These are phyloP conservation scores for Globisporangium sylvaticum DNA, from an alignment of 352 stramenopile genomes.

Conservation along the genomic window DNA sequence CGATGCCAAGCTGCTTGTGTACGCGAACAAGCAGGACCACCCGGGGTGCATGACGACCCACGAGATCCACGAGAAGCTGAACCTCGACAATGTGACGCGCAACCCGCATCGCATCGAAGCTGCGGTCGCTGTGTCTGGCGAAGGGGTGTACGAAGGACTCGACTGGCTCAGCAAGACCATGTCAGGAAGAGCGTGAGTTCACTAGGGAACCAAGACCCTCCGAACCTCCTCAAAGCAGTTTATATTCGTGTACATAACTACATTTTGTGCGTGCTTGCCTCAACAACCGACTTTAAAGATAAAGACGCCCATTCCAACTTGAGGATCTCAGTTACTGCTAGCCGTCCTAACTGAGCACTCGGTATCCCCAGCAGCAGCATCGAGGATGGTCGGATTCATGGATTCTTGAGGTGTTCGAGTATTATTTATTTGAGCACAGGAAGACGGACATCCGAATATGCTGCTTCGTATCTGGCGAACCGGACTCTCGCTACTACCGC, in stretches of 20 bases:
- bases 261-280: not conserved
- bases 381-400: too few species aligned
- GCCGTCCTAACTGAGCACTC: too few species aligned
- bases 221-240: not conserved
- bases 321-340: too few species aligned
- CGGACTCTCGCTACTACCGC: too few species aligned
- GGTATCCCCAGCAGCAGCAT: too few species aligned
- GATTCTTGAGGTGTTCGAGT: too few species aligned
- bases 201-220: not conserved
- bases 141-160: constrained; percentile 42
- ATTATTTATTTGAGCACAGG: too few species aligned
- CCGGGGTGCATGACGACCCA: constrained; percentile 22
- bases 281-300: too few species aligned
- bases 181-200: constrained; percentile 2
- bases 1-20: constrained; percentile 33
- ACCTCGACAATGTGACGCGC: constrained; percentile 27
- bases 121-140: constrained; percentile 26
- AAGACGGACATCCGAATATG: too few species aligned
- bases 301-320: too few species aligned
- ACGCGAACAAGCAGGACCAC: constrained; percentile 47
- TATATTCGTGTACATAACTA: not conserved
- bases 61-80: constrained; percentile 28
- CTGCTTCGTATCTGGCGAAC: too few species aligned
- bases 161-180: constrained; percentile 37
- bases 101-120: constrained; percentile 29